These are phyloP conservation scores for Suillus cothurnatus DNA, from an alignment of 768 basidiomycete species.

Conservation along the genomic window DNA sequence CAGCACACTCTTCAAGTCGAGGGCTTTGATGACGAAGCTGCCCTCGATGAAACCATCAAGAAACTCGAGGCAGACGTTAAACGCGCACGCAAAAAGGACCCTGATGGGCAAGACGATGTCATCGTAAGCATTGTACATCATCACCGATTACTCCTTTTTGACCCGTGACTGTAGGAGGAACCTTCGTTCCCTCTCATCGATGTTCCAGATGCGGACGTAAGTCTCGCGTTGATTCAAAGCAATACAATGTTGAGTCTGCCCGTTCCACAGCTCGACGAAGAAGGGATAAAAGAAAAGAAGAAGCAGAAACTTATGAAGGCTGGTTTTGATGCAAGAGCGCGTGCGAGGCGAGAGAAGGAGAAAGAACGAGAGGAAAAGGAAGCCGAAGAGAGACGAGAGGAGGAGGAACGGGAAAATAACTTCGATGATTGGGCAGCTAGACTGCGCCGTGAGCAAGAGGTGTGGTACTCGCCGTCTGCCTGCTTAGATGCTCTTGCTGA, in stretches of 20 bases:
- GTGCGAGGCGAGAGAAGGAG: constrained; percentile 85
- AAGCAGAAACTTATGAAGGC: constrained; percentile 93
- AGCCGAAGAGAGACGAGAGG: constrained; percentile 63
- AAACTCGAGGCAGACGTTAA: constrained; percentile 81
- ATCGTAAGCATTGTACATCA: constrained; percentile 35
- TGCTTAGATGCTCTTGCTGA: background rate
- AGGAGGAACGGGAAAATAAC: constrained; percentile 74
- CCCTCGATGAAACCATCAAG: constrained; percentile 81
- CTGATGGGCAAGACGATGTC: constrained; percentile 67
- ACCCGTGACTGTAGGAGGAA: constrained; percentile 56
- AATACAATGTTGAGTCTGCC: background rate
- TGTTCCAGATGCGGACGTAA: constrained; percentile 83
- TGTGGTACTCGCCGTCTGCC: constrained; percentile 31
- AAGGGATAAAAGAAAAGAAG: constrained; percentile 90
- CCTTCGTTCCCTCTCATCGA: constrained; percentile 91
- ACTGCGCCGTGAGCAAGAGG: constrained; percentile 81
- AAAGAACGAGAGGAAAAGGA: constrained; percentile 71
- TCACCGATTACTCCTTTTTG: background rate
- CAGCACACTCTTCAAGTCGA: constrained; percentile 65
- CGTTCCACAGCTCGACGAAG: constrained; percentile 73
- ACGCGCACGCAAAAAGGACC: constrained; percentile 80
- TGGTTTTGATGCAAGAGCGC: constrained; percentile 87
- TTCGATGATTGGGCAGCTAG: constrained; percentile 72
- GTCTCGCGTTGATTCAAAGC: constrained; percentile 16
- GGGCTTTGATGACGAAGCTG: constrained; percentile 77